Conservation (phyloP, 495 filamentous ascomycete species). For the Lasiosphaeria hispida region DNA sequence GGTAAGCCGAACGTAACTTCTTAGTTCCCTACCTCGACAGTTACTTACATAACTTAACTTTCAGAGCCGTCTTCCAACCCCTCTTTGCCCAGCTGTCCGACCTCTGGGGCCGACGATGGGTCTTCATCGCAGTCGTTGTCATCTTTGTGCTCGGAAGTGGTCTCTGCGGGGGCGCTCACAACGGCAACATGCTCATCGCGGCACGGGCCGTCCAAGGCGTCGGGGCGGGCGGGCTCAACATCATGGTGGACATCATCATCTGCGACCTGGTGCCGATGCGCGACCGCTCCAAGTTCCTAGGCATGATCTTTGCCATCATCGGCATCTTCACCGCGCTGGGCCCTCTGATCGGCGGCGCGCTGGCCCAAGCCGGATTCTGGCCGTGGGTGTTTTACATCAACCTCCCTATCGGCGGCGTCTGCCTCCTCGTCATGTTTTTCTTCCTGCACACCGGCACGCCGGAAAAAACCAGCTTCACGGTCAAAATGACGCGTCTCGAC, state of each 20-base stretch:
- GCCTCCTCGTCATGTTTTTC: constrained; percentile 28
- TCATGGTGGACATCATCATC: constrained; percentile 67
- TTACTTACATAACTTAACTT: neutral
- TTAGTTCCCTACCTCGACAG: neutral
- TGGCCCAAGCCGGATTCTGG: constrained; percentile 46
- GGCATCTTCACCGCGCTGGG: constrained; percentile 66
- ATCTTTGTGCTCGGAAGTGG: constrained; percentile 47
- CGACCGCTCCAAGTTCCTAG: constrained; percentile 56
- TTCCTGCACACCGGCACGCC: constrained; percentile 30
- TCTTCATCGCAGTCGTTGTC: constrained; percentile 23
- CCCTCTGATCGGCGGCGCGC: constrained; percentile 68
- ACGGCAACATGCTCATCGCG: constrained; percentile 60
- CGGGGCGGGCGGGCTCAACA: constrained; percentile 74
- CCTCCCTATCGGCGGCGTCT: constrained; percentile 27
- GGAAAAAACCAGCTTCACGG: constrained; percentile 13
- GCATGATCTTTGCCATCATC: constrained; percentile 46
- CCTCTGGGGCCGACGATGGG: constrained; percentile 24
- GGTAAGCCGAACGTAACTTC: neutral
- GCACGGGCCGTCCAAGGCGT: constrained; percentile 78
- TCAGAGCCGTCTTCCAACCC: constrained; percentile 20
- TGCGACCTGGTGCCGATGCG: constrained; percentile 69
- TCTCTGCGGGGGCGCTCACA: constrained; percentile 35
- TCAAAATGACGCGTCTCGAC: constrained; percentile 29
- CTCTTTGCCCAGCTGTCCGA: constrained; percentile 24
- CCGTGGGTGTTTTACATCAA: constrained; percentile 38